Conservation (phyloP, 208 protist species). For the Leishmania major region DNA sequence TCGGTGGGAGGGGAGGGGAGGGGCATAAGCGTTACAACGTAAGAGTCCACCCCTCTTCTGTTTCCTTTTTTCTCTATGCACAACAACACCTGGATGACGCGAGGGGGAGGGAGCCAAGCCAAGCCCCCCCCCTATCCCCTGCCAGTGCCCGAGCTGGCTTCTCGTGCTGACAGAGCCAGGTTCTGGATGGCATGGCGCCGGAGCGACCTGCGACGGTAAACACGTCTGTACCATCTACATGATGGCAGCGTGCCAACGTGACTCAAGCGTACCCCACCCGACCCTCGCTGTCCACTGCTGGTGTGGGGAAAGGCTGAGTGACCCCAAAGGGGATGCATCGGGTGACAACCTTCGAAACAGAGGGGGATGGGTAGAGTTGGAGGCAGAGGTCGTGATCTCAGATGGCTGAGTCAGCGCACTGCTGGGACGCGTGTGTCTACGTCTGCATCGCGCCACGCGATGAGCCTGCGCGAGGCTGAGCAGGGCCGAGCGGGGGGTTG, state of each 20-base stretch:
- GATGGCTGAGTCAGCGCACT: not conserved
- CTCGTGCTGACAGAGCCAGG: not conserved
- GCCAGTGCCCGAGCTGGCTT: not conserved
- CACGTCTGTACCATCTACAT: not conserved
- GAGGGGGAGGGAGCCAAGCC: not conserved
- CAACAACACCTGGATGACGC: not conserved
- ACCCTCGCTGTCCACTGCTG: not conserved
- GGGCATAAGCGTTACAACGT: not conserved
- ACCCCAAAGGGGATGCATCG: not conserved
- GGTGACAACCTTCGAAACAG: not conserved
- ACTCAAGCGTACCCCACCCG: not conserved
- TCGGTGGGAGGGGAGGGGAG: not conserved
- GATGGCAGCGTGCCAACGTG: not conserved
- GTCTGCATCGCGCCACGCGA: not conserved
- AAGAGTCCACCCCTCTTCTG: not conserved
- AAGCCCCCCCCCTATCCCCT: not conserved
- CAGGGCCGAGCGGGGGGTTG: not conserved
- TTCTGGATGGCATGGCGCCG: not conserved
- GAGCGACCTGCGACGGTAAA: not conserved
- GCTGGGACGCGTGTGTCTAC: not conserved
- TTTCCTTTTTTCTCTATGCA: not conserved
- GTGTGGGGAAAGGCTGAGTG: not conserved
- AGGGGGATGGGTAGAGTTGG: not conserved
- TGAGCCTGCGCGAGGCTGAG: too few relatives aligned
- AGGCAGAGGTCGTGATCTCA: not conserved